These are phyloP conservation scores for Pythium brassicae DNA, from an alignment of 352 stramenopile genomes.

Conservation along the genomic window DNA sequence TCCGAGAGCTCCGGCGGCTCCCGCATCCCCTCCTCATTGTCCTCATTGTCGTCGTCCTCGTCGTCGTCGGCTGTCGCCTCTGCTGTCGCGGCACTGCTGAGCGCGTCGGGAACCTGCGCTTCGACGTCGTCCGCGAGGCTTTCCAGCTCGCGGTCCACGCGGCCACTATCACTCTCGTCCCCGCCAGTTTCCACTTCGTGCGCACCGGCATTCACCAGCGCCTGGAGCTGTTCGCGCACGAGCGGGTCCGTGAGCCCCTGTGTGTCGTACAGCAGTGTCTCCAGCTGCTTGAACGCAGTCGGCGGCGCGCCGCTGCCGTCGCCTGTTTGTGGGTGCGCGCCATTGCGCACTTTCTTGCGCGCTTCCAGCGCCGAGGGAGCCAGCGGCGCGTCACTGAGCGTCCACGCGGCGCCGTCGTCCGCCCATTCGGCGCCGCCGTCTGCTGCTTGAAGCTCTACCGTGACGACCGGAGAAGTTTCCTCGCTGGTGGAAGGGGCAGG, in stretches of 20 bases:
- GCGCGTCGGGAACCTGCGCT: constrained; percentile 17
- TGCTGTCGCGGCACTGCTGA: constrained; percentile 1
- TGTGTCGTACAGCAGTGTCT: constrained; percentile 15
- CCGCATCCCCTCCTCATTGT: neutral
- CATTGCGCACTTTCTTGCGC: too few relatives aligned
- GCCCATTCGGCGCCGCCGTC: too few relatives aligned
- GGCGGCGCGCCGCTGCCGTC: neutral
- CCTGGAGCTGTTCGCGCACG: constrained; percentile 19
- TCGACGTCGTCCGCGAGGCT: constrained; percentile 18
- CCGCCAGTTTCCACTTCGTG: neutral
- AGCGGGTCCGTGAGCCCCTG: constrained; percentile 12
- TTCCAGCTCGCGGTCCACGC: constrained; percentile 2
- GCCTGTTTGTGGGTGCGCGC: neutral
- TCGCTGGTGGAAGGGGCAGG: too few relatives aligned
- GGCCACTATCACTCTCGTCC: neutral
- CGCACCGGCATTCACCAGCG: constrained; percentile 17
- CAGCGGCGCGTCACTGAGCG: neutral
- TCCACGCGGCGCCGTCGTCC: too few relatives aligned
- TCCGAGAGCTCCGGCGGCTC: constrained; percentile 29
- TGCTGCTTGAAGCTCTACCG: too few relatives aligned
- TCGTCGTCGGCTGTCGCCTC: neutral
- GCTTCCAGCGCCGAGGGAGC: too few relatives aligned
- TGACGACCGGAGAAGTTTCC: too few relatives aligned
- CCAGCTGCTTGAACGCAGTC: constrained; percentile 13
- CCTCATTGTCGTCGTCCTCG: too few relatives aligned